Base-by-base conservation (phyloP, 352 stramenopile species). In the Globisporangium polare region DNA sequence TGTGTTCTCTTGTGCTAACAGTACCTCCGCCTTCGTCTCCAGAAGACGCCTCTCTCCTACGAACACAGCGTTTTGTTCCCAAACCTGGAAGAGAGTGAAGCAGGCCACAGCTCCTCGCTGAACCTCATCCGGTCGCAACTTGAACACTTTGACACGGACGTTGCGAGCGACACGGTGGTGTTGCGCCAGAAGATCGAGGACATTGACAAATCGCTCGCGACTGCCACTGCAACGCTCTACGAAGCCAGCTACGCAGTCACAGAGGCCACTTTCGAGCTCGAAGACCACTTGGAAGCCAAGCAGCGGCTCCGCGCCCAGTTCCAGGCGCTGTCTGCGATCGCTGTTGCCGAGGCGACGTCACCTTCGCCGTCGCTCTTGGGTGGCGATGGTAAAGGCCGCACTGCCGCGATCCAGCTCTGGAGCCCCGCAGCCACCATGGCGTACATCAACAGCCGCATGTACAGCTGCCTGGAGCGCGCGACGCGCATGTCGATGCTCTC, bases 61-160 rank as follows among this genome's bases (percentile, higher is more conserved):
- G 82, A 93, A 51, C 71, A 89, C 62, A 76, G 72, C 7, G 73
- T 91, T 18, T 50, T 92, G n/a, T 95, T 91, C 45, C 84, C 86
- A 33, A 72, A 77, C n/a, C 67, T 92, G 13, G 72, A 83, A 33
- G 69, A 66, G 24, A 69, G 68, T 42, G 70, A 61, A 12, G 52
- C 61, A 33, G 73, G 66, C n/a, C 84, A 33, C 66, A 71, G 27
- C 71, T 81, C 26, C 5, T 64, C 73, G 20, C 62, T 92, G 12
- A 72, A 82, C 45, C 51, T 78, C 13, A 91, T 95, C 45, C 83
- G 86, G 3, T 68, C 67, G 0, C 77, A 90, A 39, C 69, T 95
- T 2, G 56, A 77, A 17, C 69, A 74, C 24, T 85, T 90, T 24
- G 86, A 95, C 53, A 68, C 60, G 0, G 73, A 85, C 53, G 73